These are phyloP conservation scores for Talaromyces nanjingensis DNA, from an alignment of 495 filamentous ascomycete species.

Conservation along the genomic window DNA sequence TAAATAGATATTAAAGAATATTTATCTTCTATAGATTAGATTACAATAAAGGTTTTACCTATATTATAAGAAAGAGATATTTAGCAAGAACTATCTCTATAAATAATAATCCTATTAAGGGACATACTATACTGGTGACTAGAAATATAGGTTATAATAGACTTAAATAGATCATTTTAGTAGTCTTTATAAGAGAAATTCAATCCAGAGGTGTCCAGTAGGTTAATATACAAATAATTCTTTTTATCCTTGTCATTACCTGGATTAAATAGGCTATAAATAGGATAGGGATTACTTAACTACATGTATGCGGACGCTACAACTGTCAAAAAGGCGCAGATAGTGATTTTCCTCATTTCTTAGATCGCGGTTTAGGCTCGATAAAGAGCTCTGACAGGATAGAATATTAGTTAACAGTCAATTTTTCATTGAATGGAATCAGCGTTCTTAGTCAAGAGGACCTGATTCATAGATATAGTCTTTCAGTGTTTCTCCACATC, in stretches of 20 bases:
- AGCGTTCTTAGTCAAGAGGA: too few relatives aligned
- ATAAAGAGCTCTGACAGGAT: too few relatives aligned
- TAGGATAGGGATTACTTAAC: slow-evolving; percentile 37
- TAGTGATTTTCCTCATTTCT: slow-evolving; percentile 32
- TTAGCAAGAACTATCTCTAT: slow-evolving; percentile 85
- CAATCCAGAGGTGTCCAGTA: slow-evolving; percentile 31
- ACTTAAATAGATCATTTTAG: slow-evolving; percentile 34
- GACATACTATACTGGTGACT: slow-evolving; percentile 35
- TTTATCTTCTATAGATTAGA: slow-evolving; percentile 72
- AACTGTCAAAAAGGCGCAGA: slow-evolving; percentile 29
- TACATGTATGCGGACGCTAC: slow-evolving; percentile 37
- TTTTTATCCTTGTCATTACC: slow-evolving; percentile 17
- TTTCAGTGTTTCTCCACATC: too few relatives aligned
- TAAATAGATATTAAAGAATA: slow-evolving; percentile 58
- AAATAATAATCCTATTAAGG: slow-evolving; percentile 52
- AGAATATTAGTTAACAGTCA: background rate
- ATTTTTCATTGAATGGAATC: too few relatives aligned
- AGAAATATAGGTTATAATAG: slow-evolving; percentile 34
- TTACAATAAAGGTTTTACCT: slow-evolving; percentile 64
- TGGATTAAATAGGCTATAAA: slow-evolving; percentile 38
- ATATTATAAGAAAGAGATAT: slow-evolving; percentile 72
- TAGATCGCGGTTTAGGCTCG: background rate
- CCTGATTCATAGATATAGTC: too few relatives aligned
- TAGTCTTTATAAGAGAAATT: slow-evolving; percentile 50
- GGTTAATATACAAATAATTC: slow-evolving; percentile 46